Evolutionary conservation across 2,329 filamentous ascomycete species (phyloP), one percentile per base, ranked within the genome.

Genomic region (Thielaviopsis cerberus): DNA sequence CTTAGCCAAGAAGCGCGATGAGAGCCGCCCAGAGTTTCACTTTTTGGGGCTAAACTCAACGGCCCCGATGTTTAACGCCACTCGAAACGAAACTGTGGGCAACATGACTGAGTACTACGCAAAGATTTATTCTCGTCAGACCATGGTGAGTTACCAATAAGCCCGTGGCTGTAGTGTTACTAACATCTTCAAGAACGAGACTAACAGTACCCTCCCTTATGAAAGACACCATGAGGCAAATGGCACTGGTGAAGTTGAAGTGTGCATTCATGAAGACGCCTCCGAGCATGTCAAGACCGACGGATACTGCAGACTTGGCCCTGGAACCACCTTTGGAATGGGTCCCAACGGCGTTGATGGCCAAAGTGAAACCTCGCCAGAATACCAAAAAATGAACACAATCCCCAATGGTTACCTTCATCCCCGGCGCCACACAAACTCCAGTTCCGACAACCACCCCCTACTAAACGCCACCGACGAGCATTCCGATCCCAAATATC

Each of bases 241-340:
- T 8, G 4, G n/a, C 37, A 13, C 13, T 41, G 15, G 22, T 20
- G 11, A 27, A 48, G 13, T 34, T 6, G 4, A n/a, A 48, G 55
- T 51, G 22, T 57, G 59, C 11, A 57, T 57, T 17, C 59, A 57
- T n/a, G 50, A 59, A 20, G 20, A 59, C 53, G 22, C 45, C 10
- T 41, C 34, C 13, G 23, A 26, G 22, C 17, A 22, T 25, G 45
- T 7, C 13, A 34, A 23, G 20, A n/a, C 22, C 6, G 26, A 55
- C 20, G 51, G 37, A 0, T 57, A 57, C 13, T 57, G 55, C 41
- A 55, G 52, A 27, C 51, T 54, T 34, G 37, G 11, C 4, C 27
- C 52, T 51, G 34, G 51, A 1, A 1, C 20, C 26, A 54, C 23
- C 15, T 41, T 48, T 50, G 41, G 24, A 4, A 10, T 54, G 10